Conservation (phyloP, 1,284 basidiomycete species). For the Peniophora sp. region DNA sequence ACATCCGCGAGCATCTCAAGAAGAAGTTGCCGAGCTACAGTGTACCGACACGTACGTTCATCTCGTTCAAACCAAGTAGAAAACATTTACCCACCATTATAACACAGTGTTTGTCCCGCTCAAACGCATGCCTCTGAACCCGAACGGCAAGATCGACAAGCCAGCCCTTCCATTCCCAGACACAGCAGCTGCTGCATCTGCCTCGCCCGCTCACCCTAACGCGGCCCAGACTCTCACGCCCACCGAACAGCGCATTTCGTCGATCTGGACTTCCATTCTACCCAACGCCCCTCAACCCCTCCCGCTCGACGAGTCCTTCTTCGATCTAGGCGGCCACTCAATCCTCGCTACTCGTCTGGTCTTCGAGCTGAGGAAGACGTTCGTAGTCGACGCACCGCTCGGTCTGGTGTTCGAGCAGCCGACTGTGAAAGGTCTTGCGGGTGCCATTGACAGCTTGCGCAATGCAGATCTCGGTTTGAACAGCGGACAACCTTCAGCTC, state of each 20-base stretch:
- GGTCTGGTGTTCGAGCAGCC: slow-evolving; percentile 92
- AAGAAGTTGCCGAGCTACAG: slow-evolving; percentile 95
- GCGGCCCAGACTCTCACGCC: slow-evolving; percentile 39
- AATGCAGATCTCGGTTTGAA: slow-evolving; percentile 78
- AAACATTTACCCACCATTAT: not conserved
- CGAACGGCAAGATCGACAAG: slow-evolving; percentile 99
- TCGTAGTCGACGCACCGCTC: slow-evolving; percentile 88
- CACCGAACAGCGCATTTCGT: slow-evolving; percentile 77
- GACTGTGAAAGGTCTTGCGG: slow-evolving; percentile 77
- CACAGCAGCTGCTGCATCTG: slow-evolving; percentile 67
- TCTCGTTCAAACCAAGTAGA: slow-evolving; percentile 1
- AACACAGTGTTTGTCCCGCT: slow-evolving; percentile 86
- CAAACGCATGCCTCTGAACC: slow-evolving; percentile 94
- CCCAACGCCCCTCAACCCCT: slow-evolving; percentile 77
- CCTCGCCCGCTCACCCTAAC: slow-evolving; percentile 18
- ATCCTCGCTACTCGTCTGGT: slow-evolving; percentile 96
- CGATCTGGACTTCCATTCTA: slow-evolving; percentile 80
- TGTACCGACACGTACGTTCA: slow-evolving; percentile 69
- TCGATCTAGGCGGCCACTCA: slow-evolving; percentile 97
- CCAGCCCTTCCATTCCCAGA: slow-evolving; percentile 98
- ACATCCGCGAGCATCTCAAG: slow-evolving; percentile 93
- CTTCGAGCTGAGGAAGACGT: slow-evolving; percentile 92
- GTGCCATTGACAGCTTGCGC: slow-evolving; percentile 71
- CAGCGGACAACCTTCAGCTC: slow-evolving; percentile 5
- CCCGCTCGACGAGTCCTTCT: slow-evolving; percentile 92